phyloP scores from a whole-genome alignment of 2,329 filamentous ascomycete genomes.

The Didymella lethalis region DNA sequence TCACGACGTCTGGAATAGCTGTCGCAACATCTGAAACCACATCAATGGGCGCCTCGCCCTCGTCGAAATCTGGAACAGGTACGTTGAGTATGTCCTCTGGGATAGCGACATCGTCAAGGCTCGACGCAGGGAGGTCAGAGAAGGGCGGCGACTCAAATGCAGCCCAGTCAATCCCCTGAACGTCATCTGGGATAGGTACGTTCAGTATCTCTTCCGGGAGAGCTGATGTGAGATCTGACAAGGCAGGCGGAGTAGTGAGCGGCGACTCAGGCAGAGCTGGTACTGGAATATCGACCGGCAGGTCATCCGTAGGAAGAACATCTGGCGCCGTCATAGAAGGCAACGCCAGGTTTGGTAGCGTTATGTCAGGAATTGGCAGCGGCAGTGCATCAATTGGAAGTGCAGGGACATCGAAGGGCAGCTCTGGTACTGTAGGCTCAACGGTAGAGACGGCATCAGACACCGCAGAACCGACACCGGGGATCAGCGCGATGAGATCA shows the following conservation, averaged over 20 bases:
- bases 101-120: conserved; percentile 2
- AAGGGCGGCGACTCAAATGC: conserved; percentile 9
- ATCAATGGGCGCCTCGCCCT: neutral
- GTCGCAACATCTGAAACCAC: neutral
- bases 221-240: neutral
- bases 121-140: neutral
- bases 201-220: conserved; percentile 7
- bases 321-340: neutral
- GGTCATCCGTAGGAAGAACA: neutral
- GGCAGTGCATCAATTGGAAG: neutral
- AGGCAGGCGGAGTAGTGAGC: neutral
- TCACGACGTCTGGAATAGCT: neutral
- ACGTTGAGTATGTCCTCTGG: conserved; percentile 15
- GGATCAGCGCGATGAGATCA: neutral
- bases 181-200: conserved; percentile 12
- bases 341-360: neutral
- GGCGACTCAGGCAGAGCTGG: neutral
- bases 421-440: neutral
- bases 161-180: conserved; percentile 15
- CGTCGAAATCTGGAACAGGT: conserved; percentile 14
- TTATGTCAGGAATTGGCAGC: conserved; percentile 4
- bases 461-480: neutral
- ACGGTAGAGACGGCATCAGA: neutral
- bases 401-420: conserved; percentile 3
- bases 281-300: neutral